Base-by-base conservation (phyloP, 2,329 filamentous ascomycete species). In the Paecilomyces sp. region DNA sequence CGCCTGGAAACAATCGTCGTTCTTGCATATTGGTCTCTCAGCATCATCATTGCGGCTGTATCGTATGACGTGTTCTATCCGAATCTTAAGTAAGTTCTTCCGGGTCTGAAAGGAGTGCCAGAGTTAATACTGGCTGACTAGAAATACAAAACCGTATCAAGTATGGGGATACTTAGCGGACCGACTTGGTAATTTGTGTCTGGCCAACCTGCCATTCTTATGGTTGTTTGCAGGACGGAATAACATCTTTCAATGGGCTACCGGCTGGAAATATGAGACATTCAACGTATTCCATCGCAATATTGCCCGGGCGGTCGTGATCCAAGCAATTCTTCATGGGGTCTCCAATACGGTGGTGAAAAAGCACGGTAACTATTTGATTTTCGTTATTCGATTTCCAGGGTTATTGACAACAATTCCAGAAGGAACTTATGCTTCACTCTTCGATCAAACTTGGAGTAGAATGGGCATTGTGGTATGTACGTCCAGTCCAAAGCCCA, bases 181-280 rank as follows among this genome's bases (percentile, higher is more conserved):
- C 58, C 79, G 85, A 3, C 83, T 83, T 1, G 83, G 84, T 0
- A 79, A 84, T 31, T 77, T 87, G 5, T 81, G 82, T 0, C 80
- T 83, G 58, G 81, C 80, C 13, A 85, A 85, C 60, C 80, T 87
- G 24, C 83, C 84, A 0, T 64, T 85, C 11, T 77, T 87, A 0
- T 87, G 84, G 83, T 68, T 87, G 0, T 87, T 88, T 62, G 81
- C 81, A 3, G 81, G 82, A 73, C 75, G 85, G 4, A 88, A 88
- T 59, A 86, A 87, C 56, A 60, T 83, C 0, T 74, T 87, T 9
- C 74, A 86, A 61, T 85, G 81, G 81, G 62, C 83, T 1, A 87
- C 85, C 0, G 84, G 85, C 0, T 88, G 85, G 84, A 81, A 82
- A 5, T 86, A 85, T 67, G 79, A 77, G 3, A 83, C 83, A 0